Evolutionary conservation across 2,329 filamentous ascomycete species (phyloP), one percentile per base, ranked within the genome.

Genomic region (Xylaria sp.): DNA sequence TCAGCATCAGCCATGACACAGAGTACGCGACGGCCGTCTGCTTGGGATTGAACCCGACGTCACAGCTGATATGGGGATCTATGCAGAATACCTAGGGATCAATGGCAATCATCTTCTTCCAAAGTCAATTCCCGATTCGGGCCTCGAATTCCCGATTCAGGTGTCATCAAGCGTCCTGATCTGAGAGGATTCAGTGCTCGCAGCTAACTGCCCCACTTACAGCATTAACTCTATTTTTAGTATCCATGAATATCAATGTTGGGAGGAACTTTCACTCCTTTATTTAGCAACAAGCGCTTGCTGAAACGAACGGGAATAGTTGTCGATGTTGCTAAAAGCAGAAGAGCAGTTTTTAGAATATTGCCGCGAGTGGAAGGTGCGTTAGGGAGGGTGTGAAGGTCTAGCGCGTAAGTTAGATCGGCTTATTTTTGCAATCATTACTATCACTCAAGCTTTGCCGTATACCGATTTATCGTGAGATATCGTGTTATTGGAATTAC

Each of bases 1-100:
- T 97, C 52, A 95, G 91, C 67, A 97, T 97, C 73, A 96, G 91
- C 75, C 94, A 97, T 78, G 94, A 97, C 78, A 90, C 88, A 1
- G 90, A 93, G 8, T 97, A 94, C 80, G 93, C 93, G 10, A 90
- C 86, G 23, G 91, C 91, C 7, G 84, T 90, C 0, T 92, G 90
- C 70, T 71, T 93, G 39, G 88, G 86, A 12, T 2, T 58, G 2
- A 65, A 63, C n/a, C 57, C 50, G 12, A 32, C 15, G 12, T 18
- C 63, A 3, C 25, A 20, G 59, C 23, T 61, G 10, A 7, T 32
- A 23, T 34, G 36, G 32, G 25, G 55, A 34, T 25, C 34, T 25
- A 4, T 10, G 39, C 18, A 15, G 3, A 28, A 30, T 28, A 15
- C 23, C 15, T 39, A 25, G 2, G 18, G 39, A n/a, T 10, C 4